Conservation (phyloP, 148 eudicot species). For the Gaultheria prostrata region DNA sequence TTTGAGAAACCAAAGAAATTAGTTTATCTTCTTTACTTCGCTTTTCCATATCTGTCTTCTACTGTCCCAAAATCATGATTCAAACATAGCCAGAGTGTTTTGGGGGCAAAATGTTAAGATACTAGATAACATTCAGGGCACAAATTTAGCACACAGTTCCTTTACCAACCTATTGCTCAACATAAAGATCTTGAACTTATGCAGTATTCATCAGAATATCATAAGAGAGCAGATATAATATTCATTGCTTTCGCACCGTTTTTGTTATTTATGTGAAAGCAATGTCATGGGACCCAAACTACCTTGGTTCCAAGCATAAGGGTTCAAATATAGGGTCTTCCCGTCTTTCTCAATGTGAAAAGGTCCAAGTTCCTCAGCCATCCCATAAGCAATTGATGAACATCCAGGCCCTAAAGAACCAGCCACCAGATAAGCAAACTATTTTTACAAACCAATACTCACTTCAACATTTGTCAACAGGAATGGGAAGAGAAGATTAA, state of each 20-base stretch:
- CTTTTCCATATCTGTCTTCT: background rate
- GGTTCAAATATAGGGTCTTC: conserved; percentile 70
- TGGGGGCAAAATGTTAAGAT: background rate
- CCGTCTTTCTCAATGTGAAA: conserved; percentile 88
- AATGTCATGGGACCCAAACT: background rate
- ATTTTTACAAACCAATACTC: background rate
- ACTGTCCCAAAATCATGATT: background rate
- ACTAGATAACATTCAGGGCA: background rate
- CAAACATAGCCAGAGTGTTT: background rate
- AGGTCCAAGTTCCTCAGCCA: conserved; percentile 95
- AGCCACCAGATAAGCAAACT: background rate
- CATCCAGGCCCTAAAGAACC: conserved; percentile 83
- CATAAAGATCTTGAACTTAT: background rate
- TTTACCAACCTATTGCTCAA: background rate
- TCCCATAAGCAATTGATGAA: conserved; percentile 89
- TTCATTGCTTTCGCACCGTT: background rate
- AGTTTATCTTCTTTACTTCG: background rate
- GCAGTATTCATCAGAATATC: background rate
- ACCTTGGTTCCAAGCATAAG: conserved; percentile 93
- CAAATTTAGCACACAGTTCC: no score
- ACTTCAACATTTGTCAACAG: background rate
- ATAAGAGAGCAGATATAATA: background rate
- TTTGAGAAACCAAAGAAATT: background rate
- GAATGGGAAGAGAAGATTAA: background rate
- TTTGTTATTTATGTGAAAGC: background rate